Conservation (phyloP, 805 yeast genomes). For the Metschnikowia peoriensis region DNA sequence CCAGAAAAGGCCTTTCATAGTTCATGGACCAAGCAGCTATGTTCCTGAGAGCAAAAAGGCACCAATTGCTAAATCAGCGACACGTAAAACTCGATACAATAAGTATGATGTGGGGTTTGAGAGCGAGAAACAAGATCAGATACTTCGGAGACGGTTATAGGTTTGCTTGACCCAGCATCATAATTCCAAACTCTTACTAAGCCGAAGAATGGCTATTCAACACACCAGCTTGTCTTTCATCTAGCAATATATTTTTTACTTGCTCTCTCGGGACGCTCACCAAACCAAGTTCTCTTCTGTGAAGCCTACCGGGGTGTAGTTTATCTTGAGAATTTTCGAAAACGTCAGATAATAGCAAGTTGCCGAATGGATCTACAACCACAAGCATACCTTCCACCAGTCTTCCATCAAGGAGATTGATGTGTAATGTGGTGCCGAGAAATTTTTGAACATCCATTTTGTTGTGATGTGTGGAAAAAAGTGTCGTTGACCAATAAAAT, state of each 20-base stretch:
- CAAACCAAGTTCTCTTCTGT: conserved; percentile 25
- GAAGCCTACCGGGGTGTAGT: conserved; percentile 20
- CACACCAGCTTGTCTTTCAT: conserved; percentile 11
- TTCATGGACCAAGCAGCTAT: conserved; percentile 6
- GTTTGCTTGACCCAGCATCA: neutral
- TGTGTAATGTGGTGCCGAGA: conserved; percentile 31
- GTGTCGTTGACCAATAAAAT: neutral
- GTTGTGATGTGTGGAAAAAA: neutral
- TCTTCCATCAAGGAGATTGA: conserved; percentile 31
- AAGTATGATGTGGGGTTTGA: conserved; percentile 3
- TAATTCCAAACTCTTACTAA: neutral
- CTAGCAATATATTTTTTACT: conserved; percentile 21
- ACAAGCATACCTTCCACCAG: conserved; percentile 38
- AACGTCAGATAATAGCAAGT: conserved; percentile 35
- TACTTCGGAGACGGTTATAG: conserved; percentile 9
- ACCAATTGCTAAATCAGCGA: neutral
- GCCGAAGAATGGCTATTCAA: conserved; percentile 1
- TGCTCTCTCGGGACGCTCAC: conserved; percentile 26
- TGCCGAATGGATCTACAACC: conserved; percentile 45
- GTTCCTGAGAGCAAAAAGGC: neutral
- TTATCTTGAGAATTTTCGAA: conserved; percentile 32
- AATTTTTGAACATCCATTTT: conserved; percentile 14
- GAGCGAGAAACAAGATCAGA: conserved; percentile 7
- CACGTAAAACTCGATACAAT: conserved; percentile 1
- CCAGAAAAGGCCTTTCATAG: conserved; percentile 3